phyloP scores from a whole-genome alignment of 768 basidiomycete species.

The Suillus decipiens region DNA sequence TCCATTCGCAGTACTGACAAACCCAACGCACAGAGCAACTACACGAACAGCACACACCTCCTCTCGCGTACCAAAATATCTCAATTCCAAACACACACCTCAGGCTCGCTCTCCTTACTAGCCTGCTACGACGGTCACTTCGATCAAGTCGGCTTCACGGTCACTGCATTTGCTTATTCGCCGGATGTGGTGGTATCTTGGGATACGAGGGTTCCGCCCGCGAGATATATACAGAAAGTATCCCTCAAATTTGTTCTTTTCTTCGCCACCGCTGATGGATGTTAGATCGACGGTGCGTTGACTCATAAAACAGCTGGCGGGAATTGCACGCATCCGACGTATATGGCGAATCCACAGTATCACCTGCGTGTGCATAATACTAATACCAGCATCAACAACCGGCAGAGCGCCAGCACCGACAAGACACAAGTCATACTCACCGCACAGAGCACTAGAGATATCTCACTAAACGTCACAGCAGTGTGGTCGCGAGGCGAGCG shows the following conservation, averaged over 20 bases:
- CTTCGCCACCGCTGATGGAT: not conserved
- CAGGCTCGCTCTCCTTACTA: slow-evolving; percentile 51
- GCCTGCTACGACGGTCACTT: slow-evolving; percentile 71
- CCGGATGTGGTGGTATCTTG: slow-evolving; percentile 40
- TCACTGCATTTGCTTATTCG: slow-evolving; percentile 52
- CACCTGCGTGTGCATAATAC: slow-evolving; percentile 57
- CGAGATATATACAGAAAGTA: slow-evolving; percentile 44
- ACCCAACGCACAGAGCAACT: slow-evolving; percentile 33
- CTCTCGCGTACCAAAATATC: slow-evolving; percentile 25
- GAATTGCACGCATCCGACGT: slow-evolving; percentile 76
- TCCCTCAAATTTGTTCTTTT: not conserved
- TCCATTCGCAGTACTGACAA: not conserved
- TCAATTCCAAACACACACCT: not conserved
- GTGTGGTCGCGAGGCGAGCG: slow-evolving; percentile 79
- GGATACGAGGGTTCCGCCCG: slow-evolving; percentile 42
- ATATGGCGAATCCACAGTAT: slow-evolving; percentile 92
- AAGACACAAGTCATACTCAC: slow-evolving; percentile 48
- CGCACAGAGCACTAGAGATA: slow-evolving; percentile 58
- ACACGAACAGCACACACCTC: slow-evolving; percentile 47
- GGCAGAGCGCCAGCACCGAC: not conserved
- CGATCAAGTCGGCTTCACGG: slow-evolving; percentile 62
- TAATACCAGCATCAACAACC: not conserved
- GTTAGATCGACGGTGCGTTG: slow-evolving; percentile 61
- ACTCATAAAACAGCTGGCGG: slow-evolving; percentile 80
- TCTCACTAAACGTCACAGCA: slow-evolving; percentile 71